Evolutionary conservation across 75 land plant species (phyloP).

Genomic region (Pinus taeda): DNA sequence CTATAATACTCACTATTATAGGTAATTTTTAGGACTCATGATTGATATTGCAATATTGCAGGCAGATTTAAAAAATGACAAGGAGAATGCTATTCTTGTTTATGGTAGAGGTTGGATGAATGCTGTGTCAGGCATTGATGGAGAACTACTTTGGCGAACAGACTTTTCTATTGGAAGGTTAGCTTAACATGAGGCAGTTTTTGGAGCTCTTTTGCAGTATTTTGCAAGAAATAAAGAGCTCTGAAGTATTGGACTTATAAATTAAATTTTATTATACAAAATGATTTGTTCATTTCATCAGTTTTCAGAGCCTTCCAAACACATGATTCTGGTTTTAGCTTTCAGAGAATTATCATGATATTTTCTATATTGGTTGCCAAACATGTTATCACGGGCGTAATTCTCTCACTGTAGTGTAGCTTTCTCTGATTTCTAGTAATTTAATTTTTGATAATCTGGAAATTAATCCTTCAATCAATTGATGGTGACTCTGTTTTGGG

Average conservation of each 20-base stretch:
- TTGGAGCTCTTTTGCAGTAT: neutral
- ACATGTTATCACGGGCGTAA: neutral
- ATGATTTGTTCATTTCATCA: neutral
- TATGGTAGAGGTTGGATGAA: slow-evolving; percentile 52
- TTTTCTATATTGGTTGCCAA: neutral
- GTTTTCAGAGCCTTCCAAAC: neutral
- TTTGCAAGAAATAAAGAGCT: neutral
- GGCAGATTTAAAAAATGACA: slow-evolving; percentile 45
- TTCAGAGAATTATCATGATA: neutral
- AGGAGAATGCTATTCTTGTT: slow-evolving; percentile 51
- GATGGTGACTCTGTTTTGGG: neutral
- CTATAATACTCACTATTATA: neutral
- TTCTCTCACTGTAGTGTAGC: neutral
- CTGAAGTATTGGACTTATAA: neutral
- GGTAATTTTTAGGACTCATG: neutral
- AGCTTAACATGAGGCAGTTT: neutral
- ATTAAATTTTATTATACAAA: neutral
- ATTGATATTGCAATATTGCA: slow-evolving; percentile 9
- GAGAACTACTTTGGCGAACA: slow-evolving; percentile 70
- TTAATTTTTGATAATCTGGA: neutral
- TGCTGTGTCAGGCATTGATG: slow-evolving; percentile 90
- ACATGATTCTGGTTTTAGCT: neutral
- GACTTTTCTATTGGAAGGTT: slow-evolving; percentile 51
- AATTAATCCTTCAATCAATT: neutral
- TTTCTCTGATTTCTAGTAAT: neutral